Evolutionary conservation across 352 stramenopile species (phyloP), one percentile per base, ranked within the genome.

Genomic region (Elongisporangium anandrum): DNA sequence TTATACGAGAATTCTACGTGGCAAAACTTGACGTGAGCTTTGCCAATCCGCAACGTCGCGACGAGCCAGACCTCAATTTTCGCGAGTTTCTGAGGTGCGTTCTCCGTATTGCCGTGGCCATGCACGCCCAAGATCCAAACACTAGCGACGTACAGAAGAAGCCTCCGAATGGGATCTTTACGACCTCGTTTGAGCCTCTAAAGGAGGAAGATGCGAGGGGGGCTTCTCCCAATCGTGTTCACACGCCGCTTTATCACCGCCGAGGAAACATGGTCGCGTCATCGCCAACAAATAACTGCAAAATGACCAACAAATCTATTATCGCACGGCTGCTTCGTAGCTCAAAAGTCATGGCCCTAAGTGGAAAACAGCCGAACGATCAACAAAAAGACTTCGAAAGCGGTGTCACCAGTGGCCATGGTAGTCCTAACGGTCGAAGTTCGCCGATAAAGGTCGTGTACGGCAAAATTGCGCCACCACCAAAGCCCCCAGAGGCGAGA

Each of bases 21-120:
- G 77, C 82, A 13, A 92, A 89, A 55, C 75, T 92, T 16, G 82
- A 92, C 56, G 71, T 89, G 22, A 86, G 80, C 50, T 85, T 90
- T 34, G 61, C 79, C 1, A 77, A 88, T 53, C 49, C 72, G 2
- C 56, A 57, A 17, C 77, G 78, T 3, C 69, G 80, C 4, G 79
- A 90, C 54, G 64, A 71, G 10, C 57, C 73, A 20, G 73, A 90
- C 52, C 56, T 92, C 15, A 89, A 65, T 19, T 89, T 92, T 38
- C 80, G 77, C 17, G 82, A 92, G 56, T 92, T 92, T 57, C 63
- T 90, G 8, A 75, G 82, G 2, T 90, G 80, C 34, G 64, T 89
- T 9, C 77, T 89, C 52, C 80, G 82, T 12, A 69, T 92, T 51
- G 70, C 82, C 7, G 67, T 92, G 52, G 75, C 82, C 2, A 92